phyloP scores from a whole-genome alignment of 192 early-diverging fungal species.

The Thoreauomyces humboldtii region DNA sequence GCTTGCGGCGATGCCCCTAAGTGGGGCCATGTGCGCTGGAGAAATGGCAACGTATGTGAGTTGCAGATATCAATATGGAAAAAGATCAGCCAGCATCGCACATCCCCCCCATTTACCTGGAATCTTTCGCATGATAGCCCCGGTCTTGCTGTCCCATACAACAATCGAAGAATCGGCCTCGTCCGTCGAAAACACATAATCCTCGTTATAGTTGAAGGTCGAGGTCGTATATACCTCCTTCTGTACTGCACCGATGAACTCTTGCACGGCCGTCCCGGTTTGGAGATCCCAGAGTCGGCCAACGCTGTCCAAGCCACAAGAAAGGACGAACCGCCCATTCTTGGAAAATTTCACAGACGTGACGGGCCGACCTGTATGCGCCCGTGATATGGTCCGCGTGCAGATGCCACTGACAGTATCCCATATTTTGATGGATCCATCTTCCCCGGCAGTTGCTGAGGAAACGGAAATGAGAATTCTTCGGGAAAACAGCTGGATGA shows the following conservation, averaged over 20 bases:
- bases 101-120: too few species aligned
- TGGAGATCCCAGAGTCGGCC: slow-evolving; percentile 81
- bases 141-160: slow-evolving; percentile 36
- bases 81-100: too few species aligned
- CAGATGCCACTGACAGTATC: slow-evolving; percentile 76
- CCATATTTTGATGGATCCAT: slow-evolving; percentile 87
- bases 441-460: slow-evolving; percentile 66
- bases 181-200: slow-evolving; percentile 31
- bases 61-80: not conserved
- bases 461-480: slow-evolving; percentile 3
- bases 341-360: slow-evolving; percentile 73
- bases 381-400: slow-evolving; percentile 70
- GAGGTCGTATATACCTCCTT: slow-evolving; percentile 25
- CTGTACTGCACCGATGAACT: slow-evolving; percentile 68
- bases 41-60: too few species aligned
- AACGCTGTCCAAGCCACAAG: slow-evolving; percentile 74
- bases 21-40: slow-evolving; percentile 15
- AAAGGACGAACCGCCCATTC: slow-evolving; percentile 72
- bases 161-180: slow-evolving; percentile 19
- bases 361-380: slow-evolving; percentile 73
- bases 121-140: slow-evolving; percentile 12
- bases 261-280: slow-evolving; percentile 66
- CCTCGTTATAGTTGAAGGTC: slow-evolving; percentile 36
- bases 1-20: slow-evolving; percentile 24
- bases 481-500: not conserved